Conservation (phyloP, 371 early-diverging fungal species). For the Mycotypha africana region DNA sequence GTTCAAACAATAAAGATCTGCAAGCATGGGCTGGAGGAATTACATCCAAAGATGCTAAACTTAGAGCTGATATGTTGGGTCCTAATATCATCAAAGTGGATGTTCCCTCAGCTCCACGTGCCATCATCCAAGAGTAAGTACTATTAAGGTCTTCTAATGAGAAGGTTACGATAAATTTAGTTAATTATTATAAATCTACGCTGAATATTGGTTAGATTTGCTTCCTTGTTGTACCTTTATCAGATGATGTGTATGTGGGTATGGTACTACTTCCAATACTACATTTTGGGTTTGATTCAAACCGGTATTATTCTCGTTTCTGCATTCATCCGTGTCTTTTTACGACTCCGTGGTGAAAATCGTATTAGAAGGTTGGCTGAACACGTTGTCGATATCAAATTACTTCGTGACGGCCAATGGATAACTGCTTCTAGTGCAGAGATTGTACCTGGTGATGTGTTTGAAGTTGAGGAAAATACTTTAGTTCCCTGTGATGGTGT, state of each 20-base stretch:
- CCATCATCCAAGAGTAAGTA: constrained; percentile 48
- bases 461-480: constrained; percentile 24
- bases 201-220: constrained; percentile 36
- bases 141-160: neutral
- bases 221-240: constrained; percentile 67
- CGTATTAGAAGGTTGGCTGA: constrained; percentile 61
- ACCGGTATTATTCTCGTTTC: constrained; percentile 58
- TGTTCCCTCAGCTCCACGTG: constrained; percentile 42
- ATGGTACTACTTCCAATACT: constrained; percentile 67
- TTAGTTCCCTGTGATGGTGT: constrained; percentile 59
- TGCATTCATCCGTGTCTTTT: constrained; percentile 58
- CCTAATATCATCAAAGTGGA: constrained; percentile 58
- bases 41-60: constrained; percentile 38
- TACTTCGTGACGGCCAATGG: constrained; percentile 60
- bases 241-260: constrained; percentile 69
- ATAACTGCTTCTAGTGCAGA: constrained; percentile 32
- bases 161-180: no score
- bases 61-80: constrained; percentile 51
- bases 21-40: constrained; percentile 47
- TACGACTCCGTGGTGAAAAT: constrained; percentile 52
- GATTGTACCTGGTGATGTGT: constrained; percentile 65
- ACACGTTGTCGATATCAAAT: constrained; percentile 32
- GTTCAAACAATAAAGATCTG: constrained; percentile 41
- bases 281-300: constrained; percentile 64
- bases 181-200: no score